phyloP scores from a whole-genome alignment of 2,329 filamentous ascomycete genomes.

The Colletotrichum sp. region DNA sequence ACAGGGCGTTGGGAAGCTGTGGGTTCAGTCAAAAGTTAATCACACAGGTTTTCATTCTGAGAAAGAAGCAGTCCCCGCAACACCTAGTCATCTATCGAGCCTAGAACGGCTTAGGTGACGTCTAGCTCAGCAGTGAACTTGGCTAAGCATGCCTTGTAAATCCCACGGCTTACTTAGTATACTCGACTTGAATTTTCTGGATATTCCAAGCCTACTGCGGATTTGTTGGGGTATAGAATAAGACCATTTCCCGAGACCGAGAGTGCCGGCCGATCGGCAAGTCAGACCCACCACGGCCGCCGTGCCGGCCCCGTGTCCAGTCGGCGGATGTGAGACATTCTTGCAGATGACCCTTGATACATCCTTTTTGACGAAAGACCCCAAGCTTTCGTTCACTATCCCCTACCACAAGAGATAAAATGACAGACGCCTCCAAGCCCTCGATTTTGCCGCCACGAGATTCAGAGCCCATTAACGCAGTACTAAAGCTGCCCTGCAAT shows the following conservation, averaged over 20 bases:
- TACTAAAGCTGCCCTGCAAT: fast-evolving
- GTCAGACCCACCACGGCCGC: neutral
- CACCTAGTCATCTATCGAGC: neutral
- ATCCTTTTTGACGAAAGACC: too few species aligned
- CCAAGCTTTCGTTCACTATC: neutral
- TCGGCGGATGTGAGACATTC: neutral
- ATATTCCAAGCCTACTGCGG: neutral
- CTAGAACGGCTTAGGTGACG: neutral
- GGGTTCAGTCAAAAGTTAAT: neutral
- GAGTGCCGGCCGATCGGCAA: neutral
- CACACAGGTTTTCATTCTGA: fast-evolving
- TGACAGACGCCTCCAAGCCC: fast-evolving
- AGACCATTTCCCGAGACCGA: neutral
- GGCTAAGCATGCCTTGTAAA: neutral
- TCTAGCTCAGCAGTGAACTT: neutral
- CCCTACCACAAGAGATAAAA: fast-evolving
- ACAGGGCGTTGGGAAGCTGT: neutral
- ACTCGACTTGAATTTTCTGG: neutral
- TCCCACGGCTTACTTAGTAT: neutral
- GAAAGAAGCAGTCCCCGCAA: neutral
- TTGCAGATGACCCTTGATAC: neutral
- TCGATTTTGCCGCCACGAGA: fast-evolving
- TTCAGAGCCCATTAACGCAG: neutral
- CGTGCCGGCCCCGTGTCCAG: neutral
- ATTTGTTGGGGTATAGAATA: neutral